Base-by-base conservation (phyloP, 345 rosid species). In the Clarkia xantiana region DNA sequence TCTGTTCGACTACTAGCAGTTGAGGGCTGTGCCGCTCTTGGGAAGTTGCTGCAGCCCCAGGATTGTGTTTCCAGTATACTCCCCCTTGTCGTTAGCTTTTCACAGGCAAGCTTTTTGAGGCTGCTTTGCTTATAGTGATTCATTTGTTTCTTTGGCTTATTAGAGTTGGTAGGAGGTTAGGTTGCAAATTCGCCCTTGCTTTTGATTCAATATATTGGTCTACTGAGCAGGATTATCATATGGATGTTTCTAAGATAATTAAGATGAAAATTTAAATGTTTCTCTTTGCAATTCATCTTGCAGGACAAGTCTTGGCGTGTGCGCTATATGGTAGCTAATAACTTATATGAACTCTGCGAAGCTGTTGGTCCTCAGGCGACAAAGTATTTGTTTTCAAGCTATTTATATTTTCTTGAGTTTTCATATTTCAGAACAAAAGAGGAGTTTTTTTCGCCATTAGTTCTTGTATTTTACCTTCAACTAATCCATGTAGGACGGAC, bases 291-390 rank as follows among this genome's bases (percentile, higher is more conserved):
- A 29, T 29, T 29, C 36, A 29, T 45, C 23, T 34, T 46, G 42
- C 81, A 90, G 95, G 97, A 90, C 55, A 90, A 90, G 73, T 90
- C 95, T 38, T 90, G 95, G 97, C 95, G 97, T 62, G 95, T 90
- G 51, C 91, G 97, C 44, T 83, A 90, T 70, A 77, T 86, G 94
- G 94, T 90, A 55, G 97, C 97, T 60, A 90, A 90, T 70, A 94
- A 90, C 60, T 72, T 86, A 53, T 90, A 86, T 63, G 95, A 90
- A 70, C 86, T 90, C 50, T 90, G 97, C 56, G 97, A 90, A 74
- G 95, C 94, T 6, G 88, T 86, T 46, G 94, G 95, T 40, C 95
- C 86, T 49, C 94, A 83, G 65, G 84, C 86, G 64, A 86, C 97
- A 18, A 90, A 80, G 95, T 90, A 77, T 56, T 6, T 14, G 38